Evolutionary conservation across 169 alveolate genomes (phyloP).

Genomic region (Perkinsus olseni): DNA sequence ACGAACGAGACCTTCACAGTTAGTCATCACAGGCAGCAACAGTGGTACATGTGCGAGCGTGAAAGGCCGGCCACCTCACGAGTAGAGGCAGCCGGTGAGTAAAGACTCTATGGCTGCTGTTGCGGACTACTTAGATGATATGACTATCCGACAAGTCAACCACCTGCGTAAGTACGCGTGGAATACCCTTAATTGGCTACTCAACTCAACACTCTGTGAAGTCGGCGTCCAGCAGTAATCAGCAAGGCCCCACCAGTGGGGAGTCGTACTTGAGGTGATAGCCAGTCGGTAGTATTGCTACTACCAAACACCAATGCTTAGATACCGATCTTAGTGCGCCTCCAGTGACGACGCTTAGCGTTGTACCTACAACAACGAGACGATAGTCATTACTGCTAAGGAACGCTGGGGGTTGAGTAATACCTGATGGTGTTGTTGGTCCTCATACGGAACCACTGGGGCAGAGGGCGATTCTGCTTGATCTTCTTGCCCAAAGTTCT

Average conservation of each 20-base stretch:
- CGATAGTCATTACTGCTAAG: neutral
- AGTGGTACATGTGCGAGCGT: neutral
- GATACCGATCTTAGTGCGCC: slow-evolving; percentile 89
- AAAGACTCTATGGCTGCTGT: neutral
- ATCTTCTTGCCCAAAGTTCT: slow-evolving; percentile 81
- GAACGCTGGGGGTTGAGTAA: neutral
- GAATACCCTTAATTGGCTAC: neutral
- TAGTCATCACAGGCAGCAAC: neutral
- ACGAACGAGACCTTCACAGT: slow-evolving; percentile 1
- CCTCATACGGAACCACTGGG: slow-evolving; percentile 91
- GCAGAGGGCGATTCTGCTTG: slow-evolving; percentile 89
- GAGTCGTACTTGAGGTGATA: neutral
- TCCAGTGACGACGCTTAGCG: slow-evolving; percentile 91
- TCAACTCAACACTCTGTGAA: neutral
- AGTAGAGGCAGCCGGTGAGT: neutral
- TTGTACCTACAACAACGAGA: slow-evolving; percentile 62
- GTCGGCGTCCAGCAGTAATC: neutral
- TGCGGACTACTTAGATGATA: neutral
- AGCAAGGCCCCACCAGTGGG: neutral
- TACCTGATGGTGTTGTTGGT: slow-evolving; percentile 84
- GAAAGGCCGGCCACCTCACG: neutral
- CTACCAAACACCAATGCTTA: slow-evolving; percentile 31
- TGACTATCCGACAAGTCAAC: neutral
- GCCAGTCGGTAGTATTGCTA: neutral
- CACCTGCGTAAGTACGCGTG: slow-evolving; percentile 1